These are phyloP conservation scores for Candida dendrica DNA, from an alignment of 805 yeast species.

Conservation along the genomic window DNA sequence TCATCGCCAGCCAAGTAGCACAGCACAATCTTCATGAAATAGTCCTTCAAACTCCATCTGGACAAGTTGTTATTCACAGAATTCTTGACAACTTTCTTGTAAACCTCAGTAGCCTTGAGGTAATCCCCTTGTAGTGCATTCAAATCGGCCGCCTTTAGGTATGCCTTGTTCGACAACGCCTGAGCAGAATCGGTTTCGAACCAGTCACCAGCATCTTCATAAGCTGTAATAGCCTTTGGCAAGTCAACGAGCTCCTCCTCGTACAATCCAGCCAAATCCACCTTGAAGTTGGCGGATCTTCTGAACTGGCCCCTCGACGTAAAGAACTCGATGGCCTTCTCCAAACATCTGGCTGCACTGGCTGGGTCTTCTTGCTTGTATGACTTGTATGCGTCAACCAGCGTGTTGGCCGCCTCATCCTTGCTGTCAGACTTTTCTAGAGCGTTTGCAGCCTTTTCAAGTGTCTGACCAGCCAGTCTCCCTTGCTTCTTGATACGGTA, in stretches of 20 bases:
- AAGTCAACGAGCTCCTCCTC: constrained; percentile 68
- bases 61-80: constrained; percentile 68
- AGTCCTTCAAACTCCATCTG: constrained; percentile 90
- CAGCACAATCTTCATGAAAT: constrained; percentile 75
- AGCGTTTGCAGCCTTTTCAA: constrained; percentile 77
- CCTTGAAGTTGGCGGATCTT: constrained; percentile 89
- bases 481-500: constrained; percentile 72
- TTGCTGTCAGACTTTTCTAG: constrained; percentile 68
- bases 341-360: constrained; percentile 71
- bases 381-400: constrained; percentile 86
- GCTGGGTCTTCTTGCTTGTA: constrained; percentile 67
- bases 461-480: constrained; percentile 71
- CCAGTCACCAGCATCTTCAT: constrained; percentile 95
- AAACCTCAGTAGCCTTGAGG: constrained; percentile 65
- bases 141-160: constrained; percentile 83
- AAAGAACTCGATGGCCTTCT: constrained; percentile 74
- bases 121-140: constrained; percentile 72
- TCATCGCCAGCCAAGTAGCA: constrained; percentile 84
- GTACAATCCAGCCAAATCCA: constrained; percentile 82
- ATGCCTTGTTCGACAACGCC: constrained; percentile 83
- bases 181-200: constrained; percentile 88
- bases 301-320: constrained; percentile 91
- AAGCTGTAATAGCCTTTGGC: constrained; percentile 64
- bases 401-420: constrained; percentile 88
- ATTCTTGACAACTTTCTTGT: constrained; percentile 71